Evolutionary conservation across 495 filamentous ascomycete species (phyloP), one percentile per base, ranked within the genome.

Genomic region (Neurospora sp.): DNA sequence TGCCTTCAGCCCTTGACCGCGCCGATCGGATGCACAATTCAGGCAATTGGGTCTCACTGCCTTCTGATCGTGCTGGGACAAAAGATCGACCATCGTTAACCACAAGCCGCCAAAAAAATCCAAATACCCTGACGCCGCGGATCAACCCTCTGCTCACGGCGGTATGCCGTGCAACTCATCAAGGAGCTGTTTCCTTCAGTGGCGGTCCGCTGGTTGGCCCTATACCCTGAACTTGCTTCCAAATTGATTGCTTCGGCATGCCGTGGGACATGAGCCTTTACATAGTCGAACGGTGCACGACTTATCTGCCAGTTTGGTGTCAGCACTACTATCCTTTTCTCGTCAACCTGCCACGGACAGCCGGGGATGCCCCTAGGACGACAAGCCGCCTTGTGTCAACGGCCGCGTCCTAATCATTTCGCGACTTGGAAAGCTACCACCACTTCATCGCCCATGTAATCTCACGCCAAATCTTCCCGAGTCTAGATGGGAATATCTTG

Each of bases 211-310:
- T 62, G 54, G 27, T 31, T 62, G 54, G 23, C 11, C 54, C 23
- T 31, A 62, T 31, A 62, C 54, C 23, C 23, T 62, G 54, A 62
- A 18, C 3, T 62, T 31, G 54, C 54, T 62, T 18, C 16, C 38
- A 75, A 42, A 72, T 79, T 76, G 72, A 79, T 74, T 79, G 70
- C 74, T 54, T 41, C 62, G 69, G 74, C 74, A 73, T 74, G 44
- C 73, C 73, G 73, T 77, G 72, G 73, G 72, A 79, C 75, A 75
- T 73, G 42, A 46, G 40, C 72, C 14, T 73, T 66, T 39, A 71
- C 71, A 73, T 74, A 74, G 31, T 72, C 35, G 39, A 39, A 62
- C 23, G 71, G 71, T 59, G 72, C 69, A 69, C 7, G 35, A 72
- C n/a, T 3, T 42, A 48, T 39, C 23, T 31, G 71, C 38, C 74